Percentiles rank a stretch among this genome's conserved stretches.
Conservation (phyloP, 495 filamentous ascomycete species). For the Daldinia grandis region DNA sequence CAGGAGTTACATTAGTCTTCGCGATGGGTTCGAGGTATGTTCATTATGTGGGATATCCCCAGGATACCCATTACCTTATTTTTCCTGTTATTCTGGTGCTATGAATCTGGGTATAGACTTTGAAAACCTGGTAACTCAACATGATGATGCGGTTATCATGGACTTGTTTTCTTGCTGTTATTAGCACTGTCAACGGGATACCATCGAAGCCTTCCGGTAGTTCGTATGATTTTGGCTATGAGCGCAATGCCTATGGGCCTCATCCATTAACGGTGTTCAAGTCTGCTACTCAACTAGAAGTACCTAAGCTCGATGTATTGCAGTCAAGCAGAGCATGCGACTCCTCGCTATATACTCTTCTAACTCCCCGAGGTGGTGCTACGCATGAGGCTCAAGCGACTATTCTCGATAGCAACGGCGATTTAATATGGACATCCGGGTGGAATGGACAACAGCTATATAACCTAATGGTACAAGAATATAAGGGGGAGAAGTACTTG, state of each 20-base stretch:
- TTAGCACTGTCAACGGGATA: slow-evolving; percentile 14
- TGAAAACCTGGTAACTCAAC: slow-evolving; percentile 3
- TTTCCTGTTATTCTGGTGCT: slow-evolving; percentile 4
- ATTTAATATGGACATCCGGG: slow-evolving; percentile 54
- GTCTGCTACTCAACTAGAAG: slow-evolving; percentile 45
- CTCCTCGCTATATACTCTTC: slow-evolving; percentile 53
- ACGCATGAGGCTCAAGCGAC: slow-evolving; percentile 52
- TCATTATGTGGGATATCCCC: slow-evolving; percentile 6
- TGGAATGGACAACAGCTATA: slow-evolving; percentile 49
- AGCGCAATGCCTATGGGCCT: slow-evolving; percentile 48
- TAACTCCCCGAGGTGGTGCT: slow-evolving; percentile 54
- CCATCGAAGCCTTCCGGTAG: slow-evolving; percentile 6
- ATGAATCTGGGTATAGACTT: background rate
- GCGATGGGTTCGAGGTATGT: background rate
- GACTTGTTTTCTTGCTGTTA: slow-evolving; percentile 17
- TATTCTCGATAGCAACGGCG: slow-evolving; percentile 56
- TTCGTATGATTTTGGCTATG: slow-evolving; percentile 43
- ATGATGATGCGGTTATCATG: slow-evolving; percentile 22
- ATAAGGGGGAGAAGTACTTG: slow-evolving; percentile 54
- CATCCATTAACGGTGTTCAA: slow-evolving; percentile 54
- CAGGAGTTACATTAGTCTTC: background rate
- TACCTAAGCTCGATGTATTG: slow-evolving; percentile 53
- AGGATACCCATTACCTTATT: background rate
- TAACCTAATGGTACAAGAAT: slow-evolving; percentile 54
- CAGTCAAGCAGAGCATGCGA: slow-evolving; percentile 47